Evolutionary conservation across 2,329 filamentous ascomycete genomes (phyloP), one percentile per base, ranked within the genome.

Genomic region (Lecanicillium sp.): DNA sequence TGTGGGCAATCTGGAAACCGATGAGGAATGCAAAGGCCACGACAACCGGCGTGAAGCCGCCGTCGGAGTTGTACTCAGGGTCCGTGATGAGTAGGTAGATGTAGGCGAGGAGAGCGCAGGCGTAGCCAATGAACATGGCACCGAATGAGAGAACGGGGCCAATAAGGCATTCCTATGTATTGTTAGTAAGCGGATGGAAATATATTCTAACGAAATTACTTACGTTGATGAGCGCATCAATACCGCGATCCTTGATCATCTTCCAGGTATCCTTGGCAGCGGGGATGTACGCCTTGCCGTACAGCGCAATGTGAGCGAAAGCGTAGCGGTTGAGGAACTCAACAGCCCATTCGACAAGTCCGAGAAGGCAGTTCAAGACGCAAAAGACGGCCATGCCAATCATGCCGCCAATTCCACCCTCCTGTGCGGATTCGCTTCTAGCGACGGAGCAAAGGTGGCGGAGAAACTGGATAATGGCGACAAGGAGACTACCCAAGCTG

Each of bases 271-370:
- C 85, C 63, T 94, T 95, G 27, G 89, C 88, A 0, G 88, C 85
- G 1, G 78, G 71, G 39, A 95, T 74, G 56, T 95, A 96, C 1
- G 83, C 66, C 59, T 94, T 94, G 14, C 90, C 90, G 55, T 95
- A 95, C 0, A 95, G 70, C 0, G 90, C 88, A 53, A 96, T 94
- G 55, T 95, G 87, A 20, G 80, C 88, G 61, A 94, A 95, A 1
- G 88, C 88, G 50, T 94, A 95, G 50, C 87, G 79, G 63, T 96
- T 96, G 63, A 95, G 71, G 53, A 95, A 92, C 47, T 87, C 72
- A 1, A 92, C 78, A 1, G 82, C 82, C 88, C 90, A 95, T 48
- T 95, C 78, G 3, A 95, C 63, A 3, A 95, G 53, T 3, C 73
- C 65, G 41, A 95, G 80, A 33, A 95, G 55, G 56, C 86, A 95